phyloP scores from a whole-genome alignment of 2,329 filamentous ascomycete genomes.

The Cercospora beticola region DNA sequence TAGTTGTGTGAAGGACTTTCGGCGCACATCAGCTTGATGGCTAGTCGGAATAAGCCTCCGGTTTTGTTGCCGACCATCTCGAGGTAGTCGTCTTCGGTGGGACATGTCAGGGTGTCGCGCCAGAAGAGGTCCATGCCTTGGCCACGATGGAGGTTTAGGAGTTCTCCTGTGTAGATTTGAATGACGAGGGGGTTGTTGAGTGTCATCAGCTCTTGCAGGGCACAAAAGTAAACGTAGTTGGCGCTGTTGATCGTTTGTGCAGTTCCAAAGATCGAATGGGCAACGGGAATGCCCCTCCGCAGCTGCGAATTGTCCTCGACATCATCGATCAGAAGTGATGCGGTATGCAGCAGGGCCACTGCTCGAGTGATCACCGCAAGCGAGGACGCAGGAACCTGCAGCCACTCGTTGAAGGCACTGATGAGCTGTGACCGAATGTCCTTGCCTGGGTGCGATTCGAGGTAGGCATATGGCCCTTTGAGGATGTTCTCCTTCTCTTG shows the following conservation, averaged over 20 bases:
- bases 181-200: slow-evolving; percentile 68
- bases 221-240: slow-evolving; percentile 85
- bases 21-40: slow-evolving; percentile 84
- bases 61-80: slow-evolving; percentile 94
- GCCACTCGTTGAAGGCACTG: slow-evolving; percentile 75
- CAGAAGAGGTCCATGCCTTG: slow-evolving; percentile 92
- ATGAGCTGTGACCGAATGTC: slow-evolving; percentile 81
- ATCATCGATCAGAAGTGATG: slow-evolving; percentile 81
- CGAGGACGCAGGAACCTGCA: slow-evolving; percentile 68
- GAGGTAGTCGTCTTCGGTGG: slow-evolving; percentile 85
- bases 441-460: slow-evolving; percentile 76
- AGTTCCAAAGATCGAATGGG: slow-evolving; percentile 79
- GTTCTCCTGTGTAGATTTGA: slow-evolving; percentile 74
- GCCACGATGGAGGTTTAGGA: slow-evolving; percentile 79
- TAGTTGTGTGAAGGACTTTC: slow-evolving; percentile 52
- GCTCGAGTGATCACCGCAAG: slow-evolving; percentile 75
- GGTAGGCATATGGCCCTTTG: slow-evolving; percentile 76
- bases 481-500: slow-evolving; percentile 74
- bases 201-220: slow-evolving; percentile 70
- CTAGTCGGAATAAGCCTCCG: slow-evolving; percentile 78
- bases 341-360: slow-evolving; percentile 82
- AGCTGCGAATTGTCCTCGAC: slow-evolving; percentile 79
- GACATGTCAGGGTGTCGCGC: slow-evolving; percentile 80
- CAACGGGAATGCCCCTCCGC: slow-evolving; percentile 75
- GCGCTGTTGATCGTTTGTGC: slow-evolving; percentile 88